Evolutionary conservation across 2,329 filamentous ascomycete genomes (phyloP).

Genomic region (Paecilomyces dactylethromorphus): DNA sequence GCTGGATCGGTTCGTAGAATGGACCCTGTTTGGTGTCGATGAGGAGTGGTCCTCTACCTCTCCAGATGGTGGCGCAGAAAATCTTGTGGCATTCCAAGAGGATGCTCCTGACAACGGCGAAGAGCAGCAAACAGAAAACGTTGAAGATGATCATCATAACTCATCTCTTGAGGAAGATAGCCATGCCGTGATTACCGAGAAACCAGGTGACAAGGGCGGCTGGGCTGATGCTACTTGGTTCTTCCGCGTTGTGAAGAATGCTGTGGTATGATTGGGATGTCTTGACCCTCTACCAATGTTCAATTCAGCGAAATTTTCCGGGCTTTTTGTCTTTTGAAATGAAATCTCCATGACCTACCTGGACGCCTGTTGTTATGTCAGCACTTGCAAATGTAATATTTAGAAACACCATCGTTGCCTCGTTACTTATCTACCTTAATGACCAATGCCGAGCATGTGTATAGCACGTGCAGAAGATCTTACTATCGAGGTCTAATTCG

Average conservation of each 20-base stretch:
- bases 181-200: slow-evolving; percentile 21
- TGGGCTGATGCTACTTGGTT: slow-evolving; percentile 57
- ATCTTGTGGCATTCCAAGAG: slow-evolving; percentile 9
- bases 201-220: slow-evolving; percentile 36
- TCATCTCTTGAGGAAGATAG: slow-evolving; percentile 23
- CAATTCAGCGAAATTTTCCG: neutral
- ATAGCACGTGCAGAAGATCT: neutral
- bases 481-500: neutral
- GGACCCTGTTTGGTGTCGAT: slow-evolving; percentile 50
- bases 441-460: neutral
- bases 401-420: neutral
- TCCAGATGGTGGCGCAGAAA: neutral
- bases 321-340: neutral
- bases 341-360: neutral
- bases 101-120: slow-evolving; percentile 7
- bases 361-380: neutral
- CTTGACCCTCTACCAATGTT: neutral
- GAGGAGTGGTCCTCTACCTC: slow-evolving; percentile 32
- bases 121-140: slow-evolving; percentile 6
- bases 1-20: slow-evolving; percentile 53
- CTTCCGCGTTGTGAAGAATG: slow-evolving; percentile 43
- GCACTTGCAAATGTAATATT: neutral
- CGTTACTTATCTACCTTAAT: neutral
- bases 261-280: slow-evolving; percentile 17
- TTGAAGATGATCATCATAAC: slow-evolving; percentile 21